A percentile compares a stretch with the other conserved stretches of the same genome.
Evolutionary conservation across 768 basidiomycete species (phyloP).

Genomic region (Myochromella boudieri): DNA sequence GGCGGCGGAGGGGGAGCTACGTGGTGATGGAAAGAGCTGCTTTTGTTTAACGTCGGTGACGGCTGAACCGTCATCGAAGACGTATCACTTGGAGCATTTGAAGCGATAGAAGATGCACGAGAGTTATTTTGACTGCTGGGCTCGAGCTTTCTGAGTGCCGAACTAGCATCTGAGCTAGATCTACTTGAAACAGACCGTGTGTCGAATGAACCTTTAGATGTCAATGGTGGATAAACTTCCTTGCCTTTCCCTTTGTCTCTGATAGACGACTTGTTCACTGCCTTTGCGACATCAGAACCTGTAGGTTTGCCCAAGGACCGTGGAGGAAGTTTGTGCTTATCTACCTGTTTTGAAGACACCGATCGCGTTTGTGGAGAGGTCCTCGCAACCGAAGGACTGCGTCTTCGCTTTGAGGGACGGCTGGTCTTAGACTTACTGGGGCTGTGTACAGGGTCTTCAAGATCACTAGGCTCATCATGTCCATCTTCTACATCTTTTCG

Average conservation of each 20-base stretch:
- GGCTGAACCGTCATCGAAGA: conserved; percentile 20
- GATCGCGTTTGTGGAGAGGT: conserved; percentile 1
- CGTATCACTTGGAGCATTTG: conserved; percentile 30
- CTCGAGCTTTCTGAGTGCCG: conserved; percentile 33
- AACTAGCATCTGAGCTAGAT: conserved; percentile 39
- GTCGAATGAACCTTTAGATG: conserved; percentile 14
- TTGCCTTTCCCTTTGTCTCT: conserved; percentile 36
- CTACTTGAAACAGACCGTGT: conserved; percentile 21
- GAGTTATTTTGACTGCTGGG: conserved; percentile 32
- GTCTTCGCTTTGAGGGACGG: conserved; percentile 21
- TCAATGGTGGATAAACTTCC: conserved; percentile 18
- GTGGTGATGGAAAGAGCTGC: conserved; percentile 17
- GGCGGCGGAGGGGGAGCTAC: conserved; percentile 17
- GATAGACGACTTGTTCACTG: conserved; percentile 11
- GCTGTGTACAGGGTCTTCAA: conserved; percentile 3
- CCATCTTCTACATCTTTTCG: background rate
- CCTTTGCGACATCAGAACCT: conserved; percentile 6
- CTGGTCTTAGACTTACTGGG: conserved; percentile 9
- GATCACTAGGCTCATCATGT: background rate
- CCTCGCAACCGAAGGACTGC: conserved; percentile 12
- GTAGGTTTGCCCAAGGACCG: conserved; percentile 12
- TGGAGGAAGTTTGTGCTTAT: conserved; percentile 7
- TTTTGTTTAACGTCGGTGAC: conserved; percentile 31
- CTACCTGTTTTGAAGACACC: conserved; percentile 9
- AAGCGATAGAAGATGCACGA: conserved; percentile 51